phyloP scores from a whole-genome alignment of 768 basidiomycete genomes.

The Candolleomyces efflorescens region DNA sequence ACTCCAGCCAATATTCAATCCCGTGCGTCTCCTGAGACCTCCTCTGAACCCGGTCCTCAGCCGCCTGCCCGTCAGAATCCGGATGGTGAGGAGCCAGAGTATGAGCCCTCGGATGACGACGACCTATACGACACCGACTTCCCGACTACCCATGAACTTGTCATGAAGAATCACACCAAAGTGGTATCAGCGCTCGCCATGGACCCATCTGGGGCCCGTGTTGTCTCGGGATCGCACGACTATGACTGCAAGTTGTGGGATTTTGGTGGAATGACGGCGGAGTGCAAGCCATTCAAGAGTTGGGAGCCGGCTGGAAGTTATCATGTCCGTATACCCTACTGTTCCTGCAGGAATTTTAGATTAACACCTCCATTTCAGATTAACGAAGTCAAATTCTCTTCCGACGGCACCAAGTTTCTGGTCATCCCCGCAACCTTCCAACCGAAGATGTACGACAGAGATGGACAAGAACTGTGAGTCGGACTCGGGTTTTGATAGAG shows the following conservation, averaged over 20 bases:
- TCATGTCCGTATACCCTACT: constrained; percentile 52
- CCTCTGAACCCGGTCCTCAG: constrained; percentile 13
- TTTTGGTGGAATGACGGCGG: constrained; percentile 94
- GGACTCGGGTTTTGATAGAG: constrained; percentile 12
- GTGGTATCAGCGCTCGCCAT: constrained; percentile 89
- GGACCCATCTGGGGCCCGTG: constrained; percentile 91
- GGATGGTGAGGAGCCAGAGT: constrained; percentile 47
- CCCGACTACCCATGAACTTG: constrained; percentile 87
- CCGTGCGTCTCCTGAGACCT: constrained; percentile 9
- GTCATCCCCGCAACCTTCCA: constrained; percentile 86
- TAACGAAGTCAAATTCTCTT: constrained; percentile 86
- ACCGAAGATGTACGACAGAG: constrained; percentile 85
- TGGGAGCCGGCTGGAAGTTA: constrained; percentile 96
- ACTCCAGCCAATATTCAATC: constrained; percentile 5
- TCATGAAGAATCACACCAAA: constrained; percentile 93
- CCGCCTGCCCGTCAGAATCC: constrained; percentile 17
- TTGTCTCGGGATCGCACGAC: constrained; percentile 91
- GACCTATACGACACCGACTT: constrained; percentile 54
- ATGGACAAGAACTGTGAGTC: constrained; percentile 89
- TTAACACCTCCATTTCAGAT: constrained; percentile 45
- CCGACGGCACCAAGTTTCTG: constrained; percentile 81
- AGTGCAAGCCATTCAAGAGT: constrained; percentile 91
- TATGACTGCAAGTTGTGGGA: constrained; percentile 99
- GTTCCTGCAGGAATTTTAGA: constrained; percentile 1
- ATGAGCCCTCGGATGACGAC: constrained; percentile 51